A percentile compares a stretch with the other conserved stretches of the same genome.
Evolutionary conservation across 2,329 filamentous ascomycete species (phyloP).

Genomic region (Fusarium nygamai): DNA sequence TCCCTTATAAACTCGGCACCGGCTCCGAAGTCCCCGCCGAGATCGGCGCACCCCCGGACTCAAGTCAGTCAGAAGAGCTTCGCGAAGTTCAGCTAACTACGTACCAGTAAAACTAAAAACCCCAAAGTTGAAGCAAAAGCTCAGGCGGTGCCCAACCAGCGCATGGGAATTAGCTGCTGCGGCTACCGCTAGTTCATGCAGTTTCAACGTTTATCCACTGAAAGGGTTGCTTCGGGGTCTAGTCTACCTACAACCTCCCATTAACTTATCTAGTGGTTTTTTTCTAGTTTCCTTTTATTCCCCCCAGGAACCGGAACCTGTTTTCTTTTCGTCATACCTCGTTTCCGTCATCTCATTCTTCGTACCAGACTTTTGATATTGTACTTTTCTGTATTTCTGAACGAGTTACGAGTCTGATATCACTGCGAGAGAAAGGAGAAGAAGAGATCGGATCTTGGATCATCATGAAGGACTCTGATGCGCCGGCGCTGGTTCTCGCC

Average conservation of each 20-base stretch:
- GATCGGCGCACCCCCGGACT: conserved; percentile 18
- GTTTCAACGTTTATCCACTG: conserved; percentile 8
- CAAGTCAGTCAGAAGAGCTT: not conserved
- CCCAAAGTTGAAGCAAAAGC: not conserved
- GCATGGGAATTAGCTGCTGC: conserved; percentile 22
- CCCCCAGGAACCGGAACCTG: not conserved
- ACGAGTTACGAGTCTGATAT: not conserved
- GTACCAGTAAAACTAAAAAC: too few relatives aligned
- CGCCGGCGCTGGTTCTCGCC: conserved; percentile 32
- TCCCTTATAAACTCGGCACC: conserved; percentile 8
- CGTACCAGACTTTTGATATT: not conserved
- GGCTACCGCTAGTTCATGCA: not conserved
- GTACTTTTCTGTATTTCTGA: not conserved
- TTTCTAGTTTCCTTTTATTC: not conserved
- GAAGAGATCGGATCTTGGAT: not conserved
- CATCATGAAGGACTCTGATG: conserved; percentile 27
- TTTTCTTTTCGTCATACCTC: not conserved
- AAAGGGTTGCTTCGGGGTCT: conserved; percentile 13
- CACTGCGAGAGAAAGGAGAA: not conserved
- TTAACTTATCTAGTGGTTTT: not conserved
- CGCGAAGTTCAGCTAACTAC: not conserved
- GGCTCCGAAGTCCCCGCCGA: conserved; percentile 26
- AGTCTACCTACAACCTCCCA: not conserved
- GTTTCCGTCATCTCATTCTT: not conserved
- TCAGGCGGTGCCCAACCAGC: conserved; percentile 19